These are phyloP conservation scores for Fusarium lateritium DNA, from an alignment of 2,329 filamentous ascomycete genomes.

Conservation along the genomic window DNA sequence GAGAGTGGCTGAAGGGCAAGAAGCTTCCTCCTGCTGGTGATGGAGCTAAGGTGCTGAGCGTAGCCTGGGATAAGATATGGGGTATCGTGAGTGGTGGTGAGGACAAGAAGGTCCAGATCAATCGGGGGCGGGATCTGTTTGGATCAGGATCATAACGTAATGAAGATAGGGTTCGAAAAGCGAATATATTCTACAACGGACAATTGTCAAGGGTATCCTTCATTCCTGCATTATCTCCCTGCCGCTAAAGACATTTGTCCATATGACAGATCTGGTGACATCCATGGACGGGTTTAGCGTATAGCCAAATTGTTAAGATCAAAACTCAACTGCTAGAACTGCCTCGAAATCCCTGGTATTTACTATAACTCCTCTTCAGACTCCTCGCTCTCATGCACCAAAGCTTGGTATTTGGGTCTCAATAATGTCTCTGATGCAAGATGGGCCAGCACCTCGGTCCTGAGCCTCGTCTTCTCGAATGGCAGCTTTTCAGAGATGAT, in stretches of 20 bases:
- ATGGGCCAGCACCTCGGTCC: slow-evolving; percentile 59
- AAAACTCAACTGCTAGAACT: not conserved
- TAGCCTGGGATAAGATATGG: slow-evolving; percentile 87
- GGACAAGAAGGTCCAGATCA: slow-evolving; percentile 95
- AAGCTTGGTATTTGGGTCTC: slow-evolving; percentile 45
- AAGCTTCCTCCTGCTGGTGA: slow-evolving; percentile 80
- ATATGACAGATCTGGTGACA: not conserved
- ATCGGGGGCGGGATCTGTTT: slow-evolving; percentile 73
- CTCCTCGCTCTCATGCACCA: slow-evolving; percentile 43
- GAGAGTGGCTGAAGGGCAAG: slow-evolving; percentile 78
- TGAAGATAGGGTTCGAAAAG: slow-evolving; percentile 27
- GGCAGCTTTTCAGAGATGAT: slow-evolving; percentile 66
- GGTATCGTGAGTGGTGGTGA: slow-evolving; percentile 94
- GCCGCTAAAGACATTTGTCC: not conserved
- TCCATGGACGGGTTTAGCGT: slow-evolving; percentile 10
- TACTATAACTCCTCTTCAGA: slow-evolving; percentile 5
- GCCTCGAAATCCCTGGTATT: not conserved
- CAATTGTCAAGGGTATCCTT: slow-evolving; percentile 23
- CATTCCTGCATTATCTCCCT: not conserved
- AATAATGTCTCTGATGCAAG: slow-evolving; percentile 47
- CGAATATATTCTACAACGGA: slow-evolving; percentile 33
- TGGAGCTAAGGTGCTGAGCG: slow-evolving; percentile 90
- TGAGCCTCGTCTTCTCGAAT: slow-evolving; percentile 63
- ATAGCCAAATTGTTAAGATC: not conserved
- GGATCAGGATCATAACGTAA: slow-evolving; percentile 54